Base-by-base conservation (phyloP, 2,329 filamentous ascomycete genomes). In the Podosphaera xanthii region DNA sequence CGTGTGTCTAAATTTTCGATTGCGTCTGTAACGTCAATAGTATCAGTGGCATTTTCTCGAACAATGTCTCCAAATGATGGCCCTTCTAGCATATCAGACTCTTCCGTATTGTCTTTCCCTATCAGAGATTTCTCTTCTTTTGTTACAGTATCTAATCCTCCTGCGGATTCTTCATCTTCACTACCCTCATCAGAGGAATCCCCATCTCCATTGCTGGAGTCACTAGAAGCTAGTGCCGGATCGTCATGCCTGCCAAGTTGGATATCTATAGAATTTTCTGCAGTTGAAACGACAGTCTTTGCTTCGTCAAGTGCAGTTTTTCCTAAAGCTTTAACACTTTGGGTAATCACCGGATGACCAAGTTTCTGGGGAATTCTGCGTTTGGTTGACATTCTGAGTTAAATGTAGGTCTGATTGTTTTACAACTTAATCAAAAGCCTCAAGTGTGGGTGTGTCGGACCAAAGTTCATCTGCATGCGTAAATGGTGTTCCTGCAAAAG, bases 41-140 rank as follows among this genome's bases (percentile, higher is more conserved):
- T 79, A 63, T 86, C 82, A 60, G 81, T 77, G 60, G 82, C 81
- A 64, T 80, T 76, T 54, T 77, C 78, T 63, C 82, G 84, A 49
- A 94, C 76, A 53, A 94, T 80, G 69, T 97, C 91, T 65, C 89
- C 91, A 69, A 97, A 94, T 0, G 88, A 87, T 2, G 87, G 86
- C 65, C 71, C 68, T 4, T 64, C 67, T 35, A 66, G 66, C 49
- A 68, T 65, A 59, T 66, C 66, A 12, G 61, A 60, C n/a, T 70
- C 69, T 12, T 70, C 65, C 59, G 69, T 67, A 65, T 66, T 61
- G 8, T 54, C 30, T n/a, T 59, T 57, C 30, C 80, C 77, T 22
- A 55, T 62, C 58, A 61, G 62, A 58, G 68, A 65, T 58, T 67
- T 68, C 35, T 67, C 62, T 60, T 71, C 68, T 38, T 73, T 72